Percentiles rank a stretch among this genome's conserved stretches.
These are phyloP conservation scores for Periconia digitata DNA, from an alignment of 2,329 filamentous ascomycete genomes.

Conservation along the genomic window DNA sequence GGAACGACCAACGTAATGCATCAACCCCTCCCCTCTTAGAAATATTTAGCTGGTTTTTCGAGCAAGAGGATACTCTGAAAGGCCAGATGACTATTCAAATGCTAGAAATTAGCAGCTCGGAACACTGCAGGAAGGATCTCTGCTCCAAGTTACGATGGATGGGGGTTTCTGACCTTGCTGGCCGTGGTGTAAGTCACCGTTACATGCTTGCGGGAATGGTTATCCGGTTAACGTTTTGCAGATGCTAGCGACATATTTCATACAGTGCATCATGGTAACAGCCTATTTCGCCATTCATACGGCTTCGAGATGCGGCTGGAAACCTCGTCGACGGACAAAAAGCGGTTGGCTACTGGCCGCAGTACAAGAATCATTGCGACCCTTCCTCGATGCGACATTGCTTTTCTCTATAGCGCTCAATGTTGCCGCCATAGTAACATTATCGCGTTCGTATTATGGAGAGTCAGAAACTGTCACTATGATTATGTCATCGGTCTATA, in stretches of 20 bases:
- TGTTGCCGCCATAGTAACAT: not conserved
- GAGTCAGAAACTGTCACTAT: not conserved
- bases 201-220: not conserved
- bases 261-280: slow-evolving; percentile 3
- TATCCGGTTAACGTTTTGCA: not conserved
- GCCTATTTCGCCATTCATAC: slow-evolving; percentile 1
- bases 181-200: slow-evolving; percentile 10
- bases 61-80: not conserved
- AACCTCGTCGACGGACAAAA: not conserved
- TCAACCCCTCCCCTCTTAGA: not conserved
- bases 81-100: not conserved
- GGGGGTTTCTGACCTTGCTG: slow-evolving; percentile 8
- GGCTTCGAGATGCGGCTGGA: not conserved
- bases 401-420: slow-evolving; percentile 7
- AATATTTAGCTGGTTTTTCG: not conserved
- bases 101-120: not conserved
- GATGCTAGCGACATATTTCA: slow-evolving; percentile 11
- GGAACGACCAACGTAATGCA: too few species aligned
- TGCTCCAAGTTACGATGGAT: slow-evolving; percentile 2
- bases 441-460: not conserved
- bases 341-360: slow-evolving; percentile 1
- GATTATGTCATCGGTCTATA: slow-evolving; percentile 1
- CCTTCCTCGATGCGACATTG: slow-evolving; percentile 9
- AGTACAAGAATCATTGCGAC: slow-evolving; percentile 2
- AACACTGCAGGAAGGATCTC: not conserved